These are phyloP conservation scores for Spongispora temasekensis DNA, from an alignment of 1,284 basidiomycete genomes.

Conservation along the genomic window DNA sequence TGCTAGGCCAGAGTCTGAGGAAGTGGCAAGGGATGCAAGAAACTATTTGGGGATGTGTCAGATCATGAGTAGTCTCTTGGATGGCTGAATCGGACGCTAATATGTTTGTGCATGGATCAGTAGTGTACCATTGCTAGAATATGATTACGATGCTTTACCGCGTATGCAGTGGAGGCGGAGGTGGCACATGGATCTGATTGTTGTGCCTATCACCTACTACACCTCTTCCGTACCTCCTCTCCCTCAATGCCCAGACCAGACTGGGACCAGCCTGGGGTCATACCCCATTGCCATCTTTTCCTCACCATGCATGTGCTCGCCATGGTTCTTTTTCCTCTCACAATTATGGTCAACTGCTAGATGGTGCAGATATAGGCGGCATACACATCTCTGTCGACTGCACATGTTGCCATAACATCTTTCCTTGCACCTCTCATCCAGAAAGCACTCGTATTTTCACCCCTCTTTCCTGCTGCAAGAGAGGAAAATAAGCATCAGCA, in stretches of 20 bases:
- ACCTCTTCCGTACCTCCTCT: conserved; percentile 15
- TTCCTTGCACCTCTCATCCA: too few relatives aligned
- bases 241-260: background rate
- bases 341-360: conserved; percentile 1
- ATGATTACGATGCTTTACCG: conserved; percentile 38
- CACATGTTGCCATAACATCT: too few relatives aligned
- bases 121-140: conserved; percentile 78
- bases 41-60: conserved; percentile 85
- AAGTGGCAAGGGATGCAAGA: conserved; percentile 78
- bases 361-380: conserved; percentile 22
- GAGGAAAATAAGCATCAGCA: too few relatives aligned
- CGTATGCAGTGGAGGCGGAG: conserved; percentile 17
- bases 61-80: conserved; percentile 49
- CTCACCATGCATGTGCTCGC: conserved; percentile 22
- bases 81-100: background rate
- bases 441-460: too few relatives aligned
- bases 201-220: conserved; percentile 20
- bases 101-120: background rate
- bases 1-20: conserved; percentile 75
- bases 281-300: conserved; percentile 21
- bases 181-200: conserved; percentile 23
- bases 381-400: conserved; percentile 22
- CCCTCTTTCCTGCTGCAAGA: too few relatives aligned
- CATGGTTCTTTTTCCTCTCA: background rate
- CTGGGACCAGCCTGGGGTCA: conserved; percentile 6